Conservation (phyloP, 139 green algal genomes). For the Edaphochlamys debaryana region DNA sequence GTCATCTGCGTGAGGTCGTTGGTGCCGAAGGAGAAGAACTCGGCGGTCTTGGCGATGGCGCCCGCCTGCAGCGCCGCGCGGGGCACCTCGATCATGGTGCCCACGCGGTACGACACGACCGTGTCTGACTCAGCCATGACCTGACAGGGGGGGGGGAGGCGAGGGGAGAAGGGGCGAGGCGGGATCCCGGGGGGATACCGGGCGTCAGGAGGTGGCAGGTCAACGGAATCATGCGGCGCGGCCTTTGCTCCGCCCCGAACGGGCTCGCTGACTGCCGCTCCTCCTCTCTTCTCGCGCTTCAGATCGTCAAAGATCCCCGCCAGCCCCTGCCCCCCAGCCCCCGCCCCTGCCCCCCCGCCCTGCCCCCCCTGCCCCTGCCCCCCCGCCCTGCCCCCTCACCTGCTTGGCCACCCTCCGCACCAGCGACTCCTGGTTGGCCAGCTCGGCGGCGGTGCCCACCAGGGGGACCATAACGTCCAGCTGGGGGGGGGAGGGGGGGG, state of each 20-base stretch:
- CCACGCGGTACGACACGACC: constrained; percentile 53
- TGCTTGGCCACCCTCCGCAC: constrained; percentile 58
- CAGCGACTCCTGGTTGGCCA: constrained; percentile 67
- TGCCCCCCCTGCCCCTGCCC: no score
- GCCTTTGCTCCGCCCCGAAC: no score
- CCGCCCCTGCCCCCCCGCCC: no score
- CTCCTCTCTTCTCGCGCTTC: no score
- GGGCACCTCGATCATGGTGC: constrained; percentile 96
- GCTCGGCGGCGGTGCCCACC: constrained; percentile 81
- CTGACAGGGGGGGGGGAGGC: not conserved
- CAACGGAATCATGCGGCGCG: no score
- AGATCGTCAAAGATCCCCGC: no score
- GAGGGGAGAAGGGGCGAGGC: not conserved
- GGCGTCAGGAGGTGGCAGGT: no score
- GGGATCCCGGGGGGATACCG: no score
- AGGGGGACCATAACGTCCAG: constrained; percentile 96
- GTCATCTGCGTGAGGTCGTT: constrained; percentile 95
- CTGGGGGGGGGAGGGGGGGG: constrained; percentile 34
- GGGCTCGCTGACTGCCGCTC: no score
- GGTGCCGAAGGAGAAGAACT: constrained; percentile 95
- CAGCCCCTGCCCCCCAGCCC: no score
- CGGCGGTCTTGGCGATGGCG: constrained; percentile 79
- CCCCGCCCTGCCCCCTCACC: no score
- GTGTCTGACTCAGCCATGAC: constrained; percentile 12
- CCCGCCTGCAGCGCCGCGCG: constrained; percentile 82